Base-by-base conservation (phyloP, 768 basidiomycete genomes). In the Boletellus sp. region DNA sequence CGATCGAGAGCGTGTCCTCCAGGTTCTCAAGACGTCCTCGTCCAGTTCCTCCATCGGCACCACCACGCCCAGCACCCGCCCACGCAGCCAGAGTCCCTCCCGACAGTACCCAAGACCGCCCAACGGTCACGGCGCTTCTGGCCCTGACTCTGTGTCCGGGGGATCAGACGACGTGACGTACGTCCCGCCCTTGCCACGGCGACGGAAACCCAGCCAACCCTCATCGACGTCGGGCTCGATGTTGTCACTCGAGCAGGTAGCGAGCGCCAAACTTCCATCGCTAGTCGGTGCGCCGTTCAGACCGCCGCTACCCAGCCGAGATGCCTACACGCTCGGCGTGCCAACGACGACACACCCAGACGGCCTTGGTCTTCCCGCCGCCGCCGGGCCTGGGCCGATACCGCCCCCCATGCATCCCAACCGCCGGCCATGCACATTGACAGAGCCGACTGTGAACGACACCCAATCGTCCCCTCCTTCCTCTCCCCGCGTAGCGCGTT, bases 1-100 rank as follows among this genome's bases (percentile, higher is more conserved):
- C 16, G 85, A 87, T 63, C 78, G 80, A 55, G 84, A 85, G 61
- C 74, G 87, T 10, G 78, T 88, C 17, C 70, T 88, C 52, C 79
- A 83, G 63, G 81, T 90, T 11, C 72, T 90, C 28, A 85, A 84
- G 66, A 84, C 83, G 55, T 81, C 81, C 35, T 71, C 75, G 4
- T 68, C 68, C 16, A 37, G 57, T 16, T 51, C 58, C 1, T 67
- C 64, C 12, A 35, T 11, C 12, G 34, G 47, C 28, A 52, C 43
- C 15, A 24, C n/a, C 45, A 45, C 38, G 7, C 39, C 40, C 7
- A n/a, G 13, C 8, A 23, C 38, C 10, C 60, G 69, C 43, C 55
- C 60, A 22, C 63, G 70, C 32, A 72, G 71, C 43, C 52, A 53
- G 26, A 71, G 64, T 33, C 65, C 72, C 11, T 47, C 59, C 3